Conservation (phyloP, 1,284 basidiomycete genomes). For the Naganishia liquefaciens region DNA sequence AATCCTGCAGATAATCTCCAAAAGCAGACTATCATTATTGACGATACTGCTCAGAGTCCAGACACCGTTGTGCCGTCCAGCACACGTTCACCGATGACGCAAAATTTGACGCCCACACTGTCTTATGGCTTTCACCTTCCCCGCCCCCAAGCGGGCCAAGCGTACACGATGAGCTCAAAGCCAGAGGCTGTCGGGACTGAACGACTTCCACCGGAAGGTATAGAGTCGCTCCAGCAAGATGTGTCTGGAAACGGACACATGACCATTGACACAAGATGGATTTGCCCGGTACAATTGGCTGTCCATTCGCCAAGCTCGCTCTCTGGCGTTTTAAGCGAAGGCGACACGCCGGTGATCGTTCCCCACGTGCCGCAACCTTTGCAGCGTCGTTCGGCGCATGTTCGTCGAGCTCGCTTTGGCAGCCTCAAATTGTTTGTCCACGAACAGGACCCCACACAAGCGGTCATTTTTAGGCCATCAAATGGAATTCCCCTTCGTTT, state of each 20-base stretch:
- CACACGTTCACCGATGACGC: not conserved
- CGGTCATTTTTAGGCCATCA: not conserved
- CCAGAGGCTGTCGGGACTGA: not conserved
- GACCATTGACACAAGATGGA: not conserved
- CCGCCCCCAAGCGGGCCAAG: constrained; percentile 26
- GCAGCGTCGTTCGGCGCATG: not conserved
- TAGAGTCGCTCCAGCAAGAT: not conserved
- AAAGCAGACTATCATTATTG: not conserved
- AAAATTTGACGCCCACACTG: not conserved
- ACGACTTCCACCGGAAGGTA: not conserved
- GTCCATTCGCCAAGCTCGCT: not conserved
- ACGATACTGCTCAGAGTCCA: not conserved
- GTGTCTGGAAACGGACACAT: not conserved
- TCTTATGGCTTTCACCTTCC: constrained; percentile 32
- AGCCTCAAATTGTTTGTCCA: not conserved
- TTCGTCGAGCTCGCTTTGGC: not conserved
- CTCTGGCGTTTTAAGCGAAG: not conserved
- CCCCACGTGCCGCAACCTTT: not conserved
- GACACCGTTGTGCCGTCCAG: not conserved
- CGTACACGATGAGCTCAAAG: constrained; percentile 6
- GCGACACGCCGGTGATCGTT: not conserved
- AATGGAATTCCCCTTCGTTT: not conserved
- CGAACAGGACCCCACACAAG: not conserved
- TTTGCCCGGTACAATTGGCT: not conserved
- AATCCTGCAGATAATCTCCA: not conserved